Evolutionary conservation across 495 filamentous ascomycete species (phyloP).

Genomic region (Jackrogersella multiformis): DNA sequence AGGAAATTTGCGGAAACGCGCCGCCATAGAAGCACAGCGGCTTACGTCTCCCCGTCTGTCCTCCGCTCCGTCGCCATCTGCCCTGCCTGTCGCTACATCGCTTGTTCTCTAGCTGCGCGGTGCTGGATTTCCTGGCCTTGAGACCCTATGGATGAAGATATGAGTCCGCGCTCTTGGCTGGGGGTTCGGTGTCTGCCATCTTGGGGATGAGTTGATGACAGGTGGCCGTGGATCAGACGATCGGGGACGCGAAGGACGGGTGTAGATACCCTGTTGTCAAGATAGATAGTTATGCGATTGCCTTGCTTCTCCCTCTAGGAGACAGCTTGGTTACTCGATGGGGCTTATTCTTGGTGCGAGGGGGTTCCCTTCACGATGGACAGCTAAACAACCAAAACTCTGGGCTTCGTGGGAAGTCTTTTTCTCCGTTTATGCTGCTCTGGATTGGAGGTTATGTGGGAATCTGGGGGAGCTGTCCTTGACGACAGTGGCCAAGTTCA

Average conservation of each 20-base stretch:
- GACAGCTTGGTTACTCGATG: conserved; percentile 94
- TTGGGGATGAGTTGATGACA: conserved; percentile 53
- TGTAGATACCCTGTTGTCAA: conserved; percentile 79
- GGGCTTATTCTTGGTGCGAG: conserved; percentile 99
- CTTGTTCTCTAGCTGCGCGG: conserved; percentile 13
- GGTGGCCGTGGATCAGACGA: conserved; percentile 44
- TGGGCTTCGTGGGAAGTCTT: conserved; percentile 58
- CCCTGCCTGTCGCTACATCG: conserved; percentile 55
- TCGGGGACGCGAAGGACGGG: conserved; percentile 52
- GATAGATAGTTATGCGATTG: conserved; percentile 99
- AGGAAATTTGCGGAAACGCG: conserved; percentile 90
- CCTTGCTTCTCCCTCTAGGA: conserved; percentile 57
- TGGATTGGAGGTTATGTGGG: conserved; percentile 61
- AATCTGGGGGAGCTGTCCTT: conserved; percentile 63
- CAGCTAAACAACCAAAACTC: conserved; percentile 48
- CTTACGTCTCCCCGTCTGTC: conserved; percentile 66
- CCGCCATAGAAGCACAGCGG: conserved; percentile 97
- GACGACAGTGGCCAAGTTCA: conserved; percentile 63
- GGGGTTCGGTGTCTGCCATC: conserved; percentile 49
- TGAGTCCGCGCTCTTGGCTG: conserved; percentile 73
- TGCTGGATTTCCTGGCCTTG: conserved; percentile 44
- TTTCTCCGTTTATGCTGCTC: conserved; percentile 51
- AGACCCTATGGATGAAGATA: conserved; percentile 82
- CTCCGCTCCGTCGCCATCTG: conserved; percentile 62
- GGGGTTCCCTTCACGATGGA: conserved; percentile 59